Evolutionary conservation across 345 rosid species (phyloP).

Genomic region (Boechera divaricarpa): DNA sequence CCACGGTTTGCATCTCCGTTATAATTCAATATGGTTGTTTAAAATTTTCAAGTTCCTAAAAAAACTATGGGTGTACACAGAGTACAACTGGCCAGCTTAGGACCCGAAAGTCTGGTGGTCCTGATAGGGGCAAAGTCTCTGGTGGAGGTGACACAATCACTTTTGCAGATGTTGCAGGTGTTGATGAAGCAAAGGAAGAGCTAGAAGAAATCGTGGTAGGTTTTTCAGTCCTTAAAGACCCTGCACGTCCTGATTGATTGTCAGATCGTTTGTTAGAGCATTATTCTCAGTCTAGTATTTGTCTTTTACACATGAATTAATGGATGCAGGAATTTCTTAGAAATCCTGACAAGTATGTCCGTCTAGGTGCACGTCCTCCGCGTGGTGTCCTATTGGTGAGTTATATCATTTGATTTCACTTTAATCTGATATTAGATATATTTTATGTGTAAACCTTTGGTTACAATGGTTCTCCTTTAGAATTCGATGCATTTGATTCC

Average conservation of each 20-base stretch:
- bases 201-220: conserved; percentile 96
- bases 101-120: conserved; percentile 69
- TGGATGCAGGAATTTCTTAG: conserved; percentile 83
- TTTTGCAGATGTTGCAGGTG: conserved; percentile 97
- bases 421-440: neutral
- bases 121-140: conserved; percentile 65
- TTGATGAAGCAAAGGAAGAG: conserved; percentile 99
- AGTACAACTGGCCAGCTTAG: conserved; percentile 83
- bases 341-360: conserved; percentile 81
- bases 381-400: conserved; percentile 96
- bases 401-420: conserved; percentile 20
- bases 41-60: conserved; percentile 1
- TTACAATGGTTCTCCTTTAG: conserved; percentile 17
- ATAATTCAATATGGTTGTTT: neutral
- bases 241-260: conserved; percentile 12
- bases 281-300: conserved; percentile 38
- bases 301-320: conserved; percentile 37
- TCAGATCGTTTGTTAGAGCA: conserved; percentile 21
- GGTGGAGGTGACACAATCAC: conserved; percentile 79
- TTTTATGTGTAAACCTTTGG: neutral
- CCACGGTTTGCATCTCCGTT: conserved; percentile 57
- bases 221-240: conserved; percentile 13
- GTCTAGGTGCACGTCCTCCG: conserved; percentile 98
- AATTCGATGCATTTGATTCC: conserved; percentile 34
- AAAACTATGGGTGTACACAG: conserved; percentile 46